A percentile compares a stretch with the other conserved stretches of the same genome.
Conservation (phyloP, 768 basidiomycete species). For the Phylloporus sp. region DNA sequence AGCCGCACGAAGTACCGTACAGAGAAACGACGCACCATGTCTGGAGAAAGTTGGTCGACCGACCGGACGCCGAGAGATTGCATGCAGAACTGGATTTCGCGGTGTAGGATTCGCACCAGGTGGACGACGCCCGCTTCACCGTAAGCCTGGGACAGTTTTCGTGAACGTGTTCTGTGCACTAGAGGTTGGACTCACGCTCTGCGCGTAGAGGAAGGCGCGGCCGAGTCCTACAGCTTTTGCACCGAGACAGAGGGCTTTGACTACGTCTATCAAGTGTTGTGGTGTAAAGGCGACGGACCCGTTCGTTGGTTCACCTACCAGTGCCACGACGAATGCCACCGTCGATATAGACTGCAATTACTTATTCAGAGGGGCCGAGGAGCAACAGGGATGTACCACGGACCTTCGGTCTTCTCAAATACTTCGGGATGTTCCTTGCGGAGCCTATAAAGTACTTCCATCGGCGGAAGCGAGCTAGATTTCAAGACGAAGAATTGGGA, state of each 20-base stretch:
- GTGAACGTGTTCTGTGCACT: not conserved
- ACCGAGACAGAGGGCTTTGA: constrained; percentile 88
- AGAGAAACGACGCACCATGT: constrained; percentile 59
- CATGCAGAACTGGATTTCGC: constrained; percentile 78
- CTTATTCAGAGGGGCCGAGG: constrained; percentile 2
- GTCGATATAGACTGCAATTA: constrained; percentile 71
- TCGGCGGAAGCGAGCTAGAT: constrained; percentile 69
- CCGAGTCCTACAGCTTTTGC: constrained; percentile 86
- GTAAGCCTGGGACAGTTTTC: constrained; percentile 52
- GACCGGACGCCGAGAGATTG: constrained; percentile 63
- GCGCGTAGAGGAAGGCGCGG: constrained; percentile 79
- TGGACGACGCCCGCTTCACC: constrained; percentile 67
- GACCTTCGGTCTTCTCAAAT: constrained; percentile 66
- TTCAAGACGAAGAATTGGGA: constrained; percentile 11
- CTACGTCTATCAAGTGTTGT: constrained; percentile 50
- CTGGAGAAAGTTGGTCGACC: constrained; percentile 62
- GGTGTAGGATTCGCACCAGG: constrained; percentile 60
- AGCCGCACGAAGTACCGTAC: too few species aligned
- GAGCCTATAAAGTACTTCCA: constrained; percentile 74
- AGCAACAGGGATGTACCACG: constrained; percentile 2
- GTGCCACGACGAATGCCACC: constrained; percentile 74
- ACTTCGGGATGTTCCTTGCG: constrained; percentile 71
- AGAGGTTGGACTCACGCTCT: constrained; percentile 51
- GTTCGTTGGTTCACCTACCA: constrained; percentile 35
- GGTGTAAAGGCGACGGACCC: not conserved